These are phyloP conservation scores for Rhizopogon vulgaris DNA, from an alignment of 768 basidiomycete genomes.

Conservation along the genomic window DNA sequence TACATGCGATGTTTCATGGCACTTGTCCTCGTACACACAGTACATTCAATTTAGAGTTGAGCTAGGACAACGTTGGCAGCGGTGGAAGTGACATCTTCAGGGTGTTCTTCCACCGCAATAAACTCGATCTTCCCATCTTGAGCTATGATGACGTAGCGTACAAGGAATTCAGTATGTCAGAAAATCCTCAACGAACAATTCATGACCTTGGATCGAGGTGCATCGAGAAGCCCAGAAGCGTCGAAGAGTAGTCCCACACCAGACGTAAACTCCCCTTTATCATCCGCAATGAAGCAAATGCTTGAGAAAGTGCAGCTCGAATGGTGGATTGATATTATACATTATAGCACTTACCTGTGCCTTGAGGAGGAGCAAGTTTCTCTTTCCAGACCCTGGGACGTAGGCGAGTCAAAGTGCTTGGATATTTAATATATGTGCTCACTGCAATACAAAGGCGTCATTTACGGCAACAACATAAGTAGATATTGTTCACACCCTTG, in stretches of 20 bases:
- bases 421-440: constrained; percentile 4
- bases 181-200: background rate
- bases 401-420: background rate
- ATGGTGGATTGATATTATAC: constrained; percentile 2
- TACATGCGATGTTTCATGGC: background rate
- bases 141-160: constrained; percentile 53
- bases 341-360: constrained; percentile 38
- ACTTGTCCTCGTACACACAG: background rate
- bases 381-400: constrained; percentile 61
- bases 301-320: constrained; percentile 23
- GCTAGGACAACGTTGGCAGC: constrained; percentile 41
- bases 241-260: constrained; percentile 57
- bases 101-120: constrained; percentile 45
- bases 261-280: constrained; percentile 51
- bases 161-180: constrained; percentile 6
- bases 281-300: constrained; percentile 63
- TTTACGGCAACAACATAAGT: constrained; percentile 74
- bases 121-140: constrained; percentile 52
- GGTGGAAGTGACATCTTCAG: constrained; percentile 45
- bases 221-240: constrained; percentile 56
- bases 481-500: constrained; percentile 69
- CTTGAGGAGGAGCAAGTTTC: constrained; percentile 45
- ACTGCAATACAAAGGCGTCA: constrained; percentile 68
- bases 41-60: constrained; percentile 14
- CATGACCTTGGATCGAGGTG: constrained; percentile 56